Base-by-base conservation (phyloP, 306 rosid genomes). In the Vicia sativa region DNA sequence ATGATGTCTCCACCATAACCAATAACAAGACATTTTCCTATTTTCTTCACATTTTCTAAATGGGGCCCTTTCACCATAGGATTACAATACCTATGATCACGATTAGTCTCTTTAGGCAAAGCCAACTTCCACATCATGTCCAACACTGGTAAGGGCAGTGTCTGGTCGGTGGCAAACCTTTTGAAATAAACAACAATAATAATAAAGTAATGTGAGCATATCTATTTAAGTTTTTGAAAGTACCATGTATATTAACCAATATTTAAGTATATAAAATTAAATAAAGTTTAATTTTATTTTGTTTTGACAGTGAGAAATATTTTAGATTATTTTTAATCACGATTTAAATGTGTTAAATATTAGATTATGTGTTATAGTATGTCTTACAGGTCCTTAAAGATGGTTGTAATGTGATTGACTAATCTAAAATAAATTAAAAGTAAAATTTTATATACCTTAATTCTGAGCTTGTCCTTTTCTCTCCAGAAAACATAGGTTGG, bases 401-500 rank as follows among this genome's bases (percentile, higher is more conserved):
- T 3, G 4, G 28, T 2, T 25, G 0, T 1, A 25, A 25, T 25
- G 4, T 25, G 28, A 3, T 7, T 31, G 35, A 31, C 1, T 4
- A 5, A 31, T 31, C 0, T 31, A 31, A 6, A 31, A 34, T 6
- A 6, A n/a, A n/a, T n/a, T n/a, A 31, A 34, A 34, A 34, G 1
- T 2, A 55, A 55, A 54, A 56, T 0, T 13, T 13, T 29, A 29
- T 5, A 6, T 1, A 60, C 65, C 29, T 56, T 1, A 87, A 75
- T 82, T 91, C 95, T 0, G 97, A 91, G 0, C n/a, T 1, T 0
- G 76, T 77, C 49, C 97, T 81, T 15, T 76, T 79, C 15, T 58
- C 67, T 4, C 92, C 95, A 0, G 89, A 85, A 15, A 86, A 78
- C 92, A 88, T 84, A 1, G 97, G 92, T 38, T 91, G 97, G 57